Percentiles rank a stretch among this genome's conserved stretches.
These are phyloP conservation scores for Capillidium rhysosporum DNA, from an alignment of 371 early-diverging fungal species.

Conservation along the genomic window DNA sequence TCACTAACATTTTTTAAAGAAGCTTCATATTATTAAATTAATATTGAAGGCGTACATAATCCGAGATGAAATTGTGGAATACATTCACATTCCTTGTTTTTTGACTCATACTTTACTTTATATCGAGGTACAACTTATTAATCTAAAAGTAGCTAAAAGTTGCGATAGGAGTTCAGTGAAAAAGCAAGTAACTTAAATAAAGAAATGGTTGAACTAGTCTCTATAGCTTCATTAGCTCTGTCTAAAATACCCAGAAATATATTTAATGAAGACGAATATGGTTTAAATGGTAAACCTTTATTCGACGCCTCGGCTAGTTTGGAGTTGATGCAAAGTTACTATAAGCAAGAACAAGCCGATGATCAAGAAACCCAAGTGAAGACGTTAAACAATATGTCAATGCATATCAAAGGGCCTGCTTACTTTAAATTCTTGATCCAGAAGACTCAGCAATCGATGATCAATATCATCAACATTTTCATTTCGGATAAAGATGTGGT, in stretches of 20 bases:
- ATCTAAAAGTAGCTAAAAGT: neutral
- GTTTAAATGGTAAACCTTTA: neutral
- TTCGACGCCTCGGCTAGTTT: too few relatives aligned
- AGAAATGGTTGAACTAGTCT: neutral
- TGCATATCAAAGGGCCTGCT: neutral
- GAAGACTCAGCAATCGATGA: neutral
- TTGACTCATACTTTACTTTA: neutral
- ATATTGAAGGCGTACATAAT: neutral
- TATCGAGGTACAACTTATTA: neutral
- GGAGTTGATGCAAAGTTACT: neutral
- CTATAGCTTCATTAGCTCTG: neutral
- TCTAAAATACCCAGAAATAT: constrained; percentile 3
- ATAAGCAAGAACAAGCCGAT: neutral
- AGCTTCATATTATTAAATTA: neutral
- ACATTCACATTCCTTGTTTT: constrained; percentile 1
- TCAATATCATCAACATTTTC: neutral
- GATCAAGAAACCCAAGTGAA: too few relatives aligned
- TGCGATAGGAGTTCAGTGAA: neutral
- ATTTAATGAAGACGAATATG: neutral
- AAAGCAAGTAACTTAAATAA: neutral
- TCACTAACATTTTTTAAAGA: neutral
- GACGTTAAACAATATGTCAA: too few relatives aligned
- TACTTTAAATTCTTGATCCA: neutral
- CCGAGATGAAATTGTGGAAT: neutral
- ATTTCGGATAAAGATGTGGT: neutral